A percentile compares a stretch with the other conserved stretches of the same genome.
phyloP scores from a whole-genome alignment of 768 basidiomycete genomes.

The Artomyces pyxidatus region DNA sequence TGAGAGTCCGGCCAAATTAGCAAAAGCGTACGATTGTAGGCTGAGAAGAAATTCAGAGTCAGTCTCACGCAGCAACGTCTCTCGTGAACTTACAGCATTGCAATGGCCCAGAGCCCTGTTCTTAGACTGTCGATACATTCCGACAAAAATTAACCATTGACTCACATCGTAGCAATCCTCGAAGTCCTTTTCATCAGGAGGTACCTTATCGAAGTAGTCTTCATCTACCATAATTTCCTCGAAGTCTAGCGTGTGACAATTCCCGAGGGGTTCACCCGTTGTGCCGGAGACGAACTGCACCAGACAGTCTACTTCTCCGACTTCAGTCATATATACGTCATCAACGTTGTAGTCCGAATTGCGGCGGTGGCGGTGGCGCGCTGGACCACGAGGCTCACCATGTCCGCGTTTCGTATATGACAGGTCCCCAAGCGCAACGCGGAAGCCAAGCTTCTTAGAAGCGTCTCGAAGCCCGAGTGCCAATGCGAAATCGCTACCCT shows the following conservation, averaged over 20 bases:
- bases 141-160: too few species aligned
- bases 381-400: background rate
- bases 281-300: background rate
- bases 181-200: background rate
- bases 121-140: too few species aligned
- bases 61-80: too few species aligned
- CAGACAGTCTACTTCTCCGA: background rate
- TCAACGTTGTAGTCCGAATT: background rate
- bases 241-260: background rate
- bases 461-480: background rate
- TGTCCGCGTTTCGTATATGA: background rate
- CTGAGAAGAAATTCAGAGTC: too few species aligned
- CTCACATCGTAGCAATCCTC: background rate
- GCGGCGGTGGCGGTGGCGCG: too few species aligned
- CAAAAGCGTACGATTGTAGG: background rate
- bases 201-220: background rate
- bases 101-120: too few species aligned
- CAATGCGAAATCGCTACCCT: background rate
- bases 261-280: background rate
- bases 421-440: background rate
- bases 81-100: too few species aligned
- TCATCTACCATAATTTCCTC: background rate
- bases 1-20: background rate
- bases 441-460: background rate
- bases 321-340: background rate